Evolutionary conservation across 1,284 basidiomycete genomes (phyloP).

Genomic region (Apiotrichum sp.): DNA sequence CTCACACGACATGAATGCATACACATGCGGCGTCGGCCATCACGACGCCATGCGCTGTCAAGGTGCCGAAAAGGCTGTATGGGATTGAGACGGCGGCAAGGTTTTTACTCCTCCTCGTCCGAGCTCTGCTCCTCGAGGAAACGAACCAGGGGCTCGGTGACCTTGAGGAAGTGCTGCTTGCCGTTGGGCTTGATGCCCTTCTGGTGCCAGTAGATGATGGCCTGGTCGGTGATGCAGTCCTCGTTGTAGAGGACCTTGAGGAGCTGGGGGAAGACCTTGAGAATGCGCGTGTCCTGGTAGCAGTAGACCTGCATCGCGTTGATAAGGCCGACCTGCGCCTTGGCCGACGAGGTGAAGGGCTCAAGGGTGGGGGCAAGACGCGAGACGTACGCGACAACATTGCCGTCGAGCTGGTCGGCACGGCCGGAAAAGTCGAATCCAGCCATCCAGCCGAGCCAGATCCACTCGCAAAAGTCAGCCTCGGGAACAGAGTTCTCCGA

Average conservation of each 20-base stretch:
- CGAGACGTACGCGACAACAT: slow-evolving; percentile 74
- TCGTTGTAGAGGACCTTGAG: slow-evolving; percentile 93
- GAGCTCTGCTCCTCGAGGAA: slow-evolving; percentile 45
- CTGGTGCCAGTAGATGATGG: slow-evolving; percentile 95
- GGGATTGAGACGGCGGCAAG: neutral
- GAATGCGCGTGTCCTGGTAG: slow-evolving; percentile 88
- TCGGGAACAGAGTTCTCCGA: slow-evolving; percentile 59
- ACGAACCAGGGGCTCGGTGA: slow-evolving; percentile 79
- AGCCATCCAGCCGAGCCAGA: slow-evolving; percentile 85
- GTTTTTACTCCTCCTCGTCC: slow-evolving; percentile 35
- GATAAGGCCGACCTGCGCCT: slow-evolving; percentile 84
- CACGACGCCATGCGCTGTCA: neutral
- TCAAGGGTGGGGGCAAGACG: slow-evolving; percentile 77
- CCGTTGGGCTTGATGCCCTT: slow-evolving; percentile 94
- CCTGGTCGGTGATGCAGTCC: slow-evolving; percentile 89
- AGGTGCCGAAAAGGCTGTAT: neutral
- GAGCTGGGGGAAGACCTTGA: slow-evolving; percentile 88
- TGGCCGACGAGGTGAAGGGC: slow-evolving; percentile 76
- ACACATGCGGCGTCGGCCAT: neutral
- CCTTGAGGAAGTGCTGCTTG: slow-evolving; percentile 88
- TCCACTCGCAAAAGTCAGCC: slow-evolving; percentile 73
- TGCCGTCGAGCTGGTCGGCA: slow-evolving; percentile 80
- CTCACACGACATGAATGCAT: slow-evolving; percentile 4
- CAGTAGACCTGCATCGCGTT: slow-evolving; percentile 90
- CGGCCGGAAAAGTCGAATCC: slow-evolving; percentile 80